These are phyloP conservation scores for Acrocalymma vagum DNA, from an alignment of 2,329 filamentous ascomycete species.

Conservation along the genomic window DNA sequence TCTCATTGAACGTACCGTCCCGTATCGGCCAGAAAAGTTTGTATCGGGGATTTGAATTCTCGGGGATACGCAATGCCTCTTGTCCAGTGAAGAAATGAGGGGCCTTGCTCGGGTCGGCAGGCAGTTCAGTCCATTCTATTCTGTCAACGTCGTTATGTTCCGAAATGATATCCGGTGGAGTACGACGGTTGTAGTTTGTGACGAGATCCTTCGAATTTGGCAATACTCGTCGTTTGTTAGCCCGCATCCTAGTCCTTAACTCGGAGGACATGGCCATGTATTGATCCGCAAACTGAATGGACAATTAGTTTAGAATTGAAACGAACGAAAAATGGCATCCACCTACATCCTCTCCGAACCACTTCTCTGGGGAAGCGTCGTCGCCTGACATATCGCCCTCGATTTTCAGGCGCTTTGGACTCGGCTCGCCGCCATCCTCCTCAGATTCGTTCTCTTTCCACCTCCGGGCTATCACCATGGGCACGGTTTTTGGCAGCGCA, in stretches of 20 bases:
- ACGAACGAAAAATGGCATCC: not conserved
- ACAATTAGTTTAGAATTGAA: conserved; percentile 11
- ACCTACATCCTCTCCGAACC: conserved; percentile 83
- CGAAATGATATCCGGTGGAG: conserved; percentile 83
- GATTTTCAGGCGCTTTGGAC: conserved; percentile 70
- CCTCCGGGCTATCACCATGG: conserved; percentile 88
- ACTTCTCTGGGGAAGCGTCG: conserved; percentile 72
- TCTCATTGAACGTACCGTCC: conserved; percentile 87
- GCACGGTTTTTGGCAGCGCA: conserved; percentile 90
- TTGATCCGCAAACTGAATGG: conserved; percentile 59
- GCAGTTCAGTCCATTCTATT: conserved; percentile 93
- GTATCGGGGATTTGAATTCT: conserved; percentile 87
- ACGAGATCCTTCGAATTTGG: conserved; percentile 98
- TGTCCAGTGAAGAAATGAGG: conserved; percentile 82
- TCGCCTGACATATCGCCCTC: conserved; percentile 69
- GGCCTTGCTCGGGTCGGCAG: conserved; percentile 65
- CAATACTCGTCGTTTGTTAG: conserved; percentile 91
- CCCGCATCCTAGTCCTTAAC: conserved; percentile 87
- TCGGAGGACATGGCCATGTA: conserved; percentile 87
- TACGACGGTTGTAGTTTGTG: conserved; percentile 89
- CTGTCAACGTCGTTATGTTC: conserved; percentile 95
- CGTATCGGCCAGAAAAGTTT: conserved; percentile 92
- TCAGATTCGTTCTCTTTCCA: conserved; percentile 84
- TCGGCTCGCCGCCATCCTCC: conserved; percentile 79
- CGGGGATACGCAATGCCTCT: conserved; percentile 84